Evolutionary conservation across 2,329 filamentous ascomycete genomes (phyloP), one percentile per base, ranked within the genome.

Genomic region (Colletotrichum sansevieriae): DNA sequence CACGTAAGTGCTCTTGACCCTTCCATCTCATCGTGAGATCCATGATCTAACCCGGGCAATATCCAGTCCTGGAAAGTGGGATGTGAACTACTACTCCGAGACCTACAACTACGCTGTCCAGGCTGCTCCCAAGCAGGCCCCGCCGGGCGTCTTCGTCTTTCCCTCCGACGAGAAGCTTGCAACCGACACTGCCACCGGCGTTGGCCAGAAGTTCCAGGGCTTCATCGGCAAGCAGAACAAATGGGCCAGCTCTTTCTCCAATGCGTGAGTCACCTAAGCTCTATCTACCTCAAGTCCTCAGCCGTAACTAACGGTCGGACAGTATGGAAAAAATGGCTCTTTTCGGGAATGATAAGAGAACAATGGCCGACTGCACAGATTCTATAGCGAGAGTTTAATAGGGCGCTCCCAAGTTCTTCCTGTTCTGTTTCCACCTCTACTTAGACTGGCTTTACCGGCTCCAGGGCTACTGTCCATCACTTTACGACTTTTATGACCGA

Each of bases 321-420:
- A 67, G 64, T 0, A 63, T 67, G 64, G 64, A 67, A 10, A 78
- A 88, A 35, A 85, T 82, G 47, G 76, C 88, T 2, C 81, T 89
- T 7, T 87, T 86, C 3, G 85, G 88, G 12, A 81, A 85, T 73
- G 86, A 87, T 71, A 84, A 88, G 75, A 87, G 87, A 73, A 75
- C 78, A 22, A 76, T 88, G 51, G 84, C 81, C 9, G 86, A 88
- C 71, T 88, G 86, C 80, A 86, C 84, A 18, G 51, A 37, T 18
- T 22, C 33, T 9, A 67, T 67, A 20, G 20, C 25, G 29, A 59
- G 29, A 43, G 39, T 47, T 1, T n/a, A 25, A 22, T n/a, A 52
- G 11, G 49, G 33, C 33, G 35, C 33, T 15, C 18, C 18, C 33
- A 11, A 8, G 6, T 29, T 29, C 29, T 52, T 52, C 33, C 25